Evolutionary conservation across 768 basidiomycete species (phyloP), one percentile per base, ranked within the genome.

Genomic region (Zangia roseola): DNA sequence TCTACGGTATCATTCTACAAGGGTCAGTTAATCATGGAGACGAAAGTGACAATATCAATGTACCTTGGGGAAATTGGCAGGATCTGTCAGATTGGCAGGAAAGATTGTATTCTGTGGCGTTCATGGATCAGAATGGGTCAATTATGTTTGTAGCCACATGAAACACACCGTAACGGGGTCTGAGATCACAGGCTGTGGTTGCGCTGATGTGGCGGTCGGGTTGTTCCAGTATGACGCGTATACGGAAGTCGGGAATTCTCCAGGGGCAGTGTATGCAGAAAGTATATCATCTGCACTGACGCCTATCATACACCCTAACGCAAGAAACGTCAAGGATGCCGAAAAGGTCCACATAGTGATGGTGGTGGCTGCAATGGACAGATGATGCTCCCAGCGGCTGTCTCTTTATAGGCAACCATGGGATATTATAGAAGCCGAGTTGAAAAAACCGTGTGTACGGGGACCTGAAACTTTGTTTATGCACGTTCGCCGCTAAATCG

Each of bases 181-280:
- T 24, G 84, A 79, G 35, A 88, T 75, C 24, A 87, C 75, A 2
- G 86, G 86, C 63, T 88, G 86, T 5, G 80, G 80, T 63, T 88
- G 86, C 1, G 73, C 79, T 20, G 78, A 77, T 4, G 85, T 87
- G 26, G 79, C 81, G 1, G 83, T 88, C 9, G 85, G 83, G 53
- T 76, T 65, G 60, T 88, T 88, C 71, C 80, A 86, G 63, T 87
- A 88, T 38, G 76, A 72, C 10, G 68, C 62, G 59, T 79, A 87
- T 20, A 74, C 67, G 2, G 81, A 76, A 4, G 83, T 83, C 1
- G 85, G 84, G 60, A 87, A 86, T 13, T 65, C 59, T 16, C 83
- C 84, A 14, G 82, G 78, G 6, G 71, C 84, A 3, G 82, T 81
- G 59, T 78, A 86, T 3, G 75, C 76, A 66, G 74, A 46, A 23